Percentiles rank a stretch among this genome's conserved stretches.
phyloP scores from a whole-genome alignment of 2,329 filamentous ascomycete genomes.

The Dactylellina parvicollis region DNA sequence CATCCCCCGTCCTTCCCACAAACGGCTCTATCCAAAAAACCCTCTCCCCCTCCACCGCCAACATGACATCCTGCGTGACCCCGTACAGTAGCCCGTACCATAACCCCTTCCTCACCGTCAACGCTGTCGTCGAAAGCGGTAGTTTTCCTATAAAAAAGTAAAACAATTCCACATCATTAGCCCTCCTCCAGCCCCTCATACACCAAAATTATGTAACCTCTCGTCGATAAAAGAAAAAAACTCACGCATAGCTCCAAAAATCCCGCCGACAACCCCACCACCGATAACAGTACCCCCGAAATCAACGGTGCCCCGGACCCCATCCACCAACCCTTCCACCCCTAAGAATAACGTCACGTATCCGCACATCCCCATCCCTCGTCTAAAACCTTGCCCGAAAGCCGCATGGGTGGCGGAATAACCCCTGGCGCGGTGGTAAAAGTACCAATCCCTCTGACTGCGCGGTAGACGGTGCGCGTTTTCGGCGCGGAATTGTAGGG shows the following conservation, averaged over 20 bases:
- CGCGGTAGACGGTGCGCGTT: constrained; percentile 92
- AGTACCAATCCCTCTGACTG: constrained; percentile 86
- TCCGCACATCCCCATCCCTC: constrained; percentile 52
- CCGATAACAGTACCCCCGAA: constrained; percentile 83
- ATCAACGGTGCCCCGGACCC: constrained; percentile 72
- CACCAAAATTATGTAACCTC: constrained; percentile 13
- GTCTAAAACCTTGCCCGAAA: constrained; percentile 79
- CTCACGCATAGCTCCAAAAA: constrained; percentile 84
- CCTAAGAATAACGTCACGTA: constrained; percentile 42
- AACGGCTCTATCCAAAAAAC: constrained; percentile 53
- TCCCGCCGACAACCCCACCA: constrained; percentile 78
- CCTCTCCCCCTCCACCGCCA: constrained; percentile 30
- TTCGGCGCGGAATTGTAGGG: constrained; percentile 89
- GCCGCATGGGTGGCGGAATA: constrained; percentile 84
- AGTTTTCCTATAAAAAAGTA: constrained; percentile 72
- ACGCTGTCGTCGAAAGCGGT: constrained; percentile 77
- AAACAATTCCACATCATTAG: constrained; percentile 60
- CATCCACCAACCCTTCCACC: constrained; percentile 35
- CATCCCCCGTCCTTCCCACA: constrained; percentile 15
- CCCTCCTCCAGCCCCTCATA: constrained; percentile 35
- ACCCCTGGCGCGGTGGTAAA: constrained; percentile 99
- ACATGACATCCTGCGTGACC: constrained; percentile 56
- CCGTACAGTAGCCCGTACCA: constrained; percentile 77
- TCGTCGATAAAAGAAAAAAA: constrained; percentile 33
- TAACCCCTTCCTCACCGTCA: constrained; percentile 82